Conservation (phyloP, 306 rosid species). For the Cucurbita maxima region DNA sequence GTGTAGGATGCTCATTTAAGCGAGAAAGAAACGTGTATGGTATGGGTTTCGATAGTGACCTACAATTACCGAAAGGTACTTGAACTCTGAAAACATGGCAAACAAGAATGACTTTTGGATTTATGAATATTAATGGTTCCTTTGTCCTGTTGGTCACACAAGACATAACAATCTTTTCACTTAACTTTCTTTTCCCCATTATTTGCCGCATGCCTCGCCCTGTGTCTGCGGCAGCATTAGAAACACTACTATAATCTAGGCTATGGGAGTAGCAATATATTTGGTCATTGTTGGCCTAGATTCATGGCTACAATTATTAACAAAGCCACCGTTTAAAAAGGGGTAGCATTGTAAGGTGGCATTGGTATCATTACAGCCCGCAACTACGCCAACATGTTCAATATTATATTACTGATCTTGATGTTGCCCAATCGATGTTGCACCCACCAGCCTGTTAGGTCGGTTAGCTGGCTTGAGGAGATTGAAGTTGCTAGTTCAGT, state of each 20-base stretch:
- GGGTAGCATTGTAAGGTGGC: conserved; percentile 16
- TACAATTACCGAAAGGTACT: too few species aligned
- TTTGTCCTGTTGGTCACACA: background rate
- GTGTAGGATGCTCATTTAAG: too few species aligned
- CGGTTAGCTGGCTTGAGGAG: conserved; percentile 55
- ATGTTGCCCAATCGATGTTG: background rate
- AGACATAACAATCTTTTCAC: background rate
- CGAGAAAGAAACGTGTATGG: too few species aligned
- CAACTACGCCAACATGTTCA: conserved; percentile 3
- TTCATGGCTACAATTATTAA: conserved; percentile 4
- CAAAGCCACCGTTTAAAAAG: background rate
- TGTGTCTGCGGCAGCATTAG: background rate
- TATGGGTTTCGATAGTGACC: too few species aligned
- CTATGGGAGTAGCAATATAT: background rate
- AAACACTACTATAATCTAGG: background rate
- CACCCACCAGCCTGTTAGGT: conserved; percentile 42
- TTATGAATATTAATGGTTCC: background rate
- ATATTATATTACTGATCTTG: conserved; percentile 1
- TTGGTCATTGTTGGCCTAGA: conserved; percentile 2
- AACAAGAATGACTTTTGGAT: background rate
- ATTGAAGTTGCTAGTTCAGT: conserved; percentile 31
- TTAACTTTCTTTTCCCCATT: background rate
- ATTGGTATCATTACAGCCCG: conserved; percentile 3
- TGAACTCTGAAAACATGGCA: background rate
- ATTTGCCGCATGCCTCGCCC: background rate